Evolutionary conservation across 441 rosid genomes (phyloP).

Genomic region (Macaranga tanarius): DNA sequence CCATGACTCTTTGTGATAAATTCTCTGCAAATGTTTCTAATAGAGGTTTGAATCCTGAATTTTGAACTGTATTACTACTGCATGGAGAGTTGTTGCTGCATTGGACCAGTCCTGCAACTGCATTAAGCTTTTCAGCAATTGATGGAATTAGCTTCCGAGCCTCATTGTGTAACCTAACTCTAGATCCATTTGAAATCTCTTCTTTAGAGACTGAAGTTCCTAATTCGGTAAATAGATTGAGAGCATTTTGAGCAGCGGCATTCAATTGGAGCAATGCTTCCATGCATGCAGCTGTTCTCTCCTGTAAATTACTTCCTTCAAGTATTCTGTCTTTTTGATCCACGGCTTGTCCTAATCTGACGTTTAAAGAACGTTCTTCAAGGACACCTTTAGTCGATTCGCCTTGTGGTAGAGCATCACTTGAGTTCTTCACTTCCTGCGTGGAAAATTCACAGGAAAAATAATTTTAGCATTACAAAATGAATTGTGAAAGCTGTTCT

Average conservation of each 20-base stretch:
- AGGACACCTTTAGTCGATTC: slow-evolving; percentile 14
- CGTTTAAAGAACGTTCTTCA: slow-evolving; percentile 22
- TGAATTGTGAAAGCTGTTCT: not conserved
- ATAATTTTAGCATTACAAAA: not conserved
- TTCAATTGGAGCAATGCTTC: slow-evolving; percentile 48
- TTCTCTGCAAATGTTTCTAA: slow-evolving; percentile 36
- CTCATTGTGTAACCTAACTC: slow-evolving; percentile 42
- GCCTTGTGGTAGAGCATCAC: not conserved
- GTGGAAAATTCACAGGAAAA: not conserved
- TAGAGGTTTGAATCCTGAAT: slow-evolving; percentile 30
- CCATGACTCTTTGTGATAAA: slow-evolving; percentile 32
- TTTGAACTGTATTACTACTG: slow-evolving; percentile 19
- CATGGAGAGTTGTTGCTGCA: slow-evolving; percentile 15
- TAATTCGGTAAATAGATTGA: slow-evolving; percentile 42
- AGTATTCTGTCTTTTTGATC: slow-evolving; percentile 14
- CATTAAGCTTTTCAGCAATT: slow-evolving; percentile 45
- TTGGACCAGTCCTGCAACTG: slow-evolving; percentile 40
- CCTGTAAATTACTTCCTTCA: slow-evolving; percentile 28
- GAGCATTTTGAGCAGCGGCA: slow-evolving; percentile 39
- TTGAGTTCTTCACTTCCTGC: slow-evolving; percentile 25
- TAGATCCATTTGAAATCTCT: slow-evolving; percentile 34
- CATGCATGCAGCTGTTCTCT: slow-evolving; percentile 43
- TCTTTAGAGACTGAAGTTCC: slow-evolving; percentile 30
- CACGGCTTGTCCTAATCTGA: slow-evolving; percentile 4
- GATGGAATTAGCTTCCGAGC: slow-evolving; percentile 55